Evolutionary conservation across 106 monocot species (phyloP).

Genomic region (Allium fistulosum): DNA sequence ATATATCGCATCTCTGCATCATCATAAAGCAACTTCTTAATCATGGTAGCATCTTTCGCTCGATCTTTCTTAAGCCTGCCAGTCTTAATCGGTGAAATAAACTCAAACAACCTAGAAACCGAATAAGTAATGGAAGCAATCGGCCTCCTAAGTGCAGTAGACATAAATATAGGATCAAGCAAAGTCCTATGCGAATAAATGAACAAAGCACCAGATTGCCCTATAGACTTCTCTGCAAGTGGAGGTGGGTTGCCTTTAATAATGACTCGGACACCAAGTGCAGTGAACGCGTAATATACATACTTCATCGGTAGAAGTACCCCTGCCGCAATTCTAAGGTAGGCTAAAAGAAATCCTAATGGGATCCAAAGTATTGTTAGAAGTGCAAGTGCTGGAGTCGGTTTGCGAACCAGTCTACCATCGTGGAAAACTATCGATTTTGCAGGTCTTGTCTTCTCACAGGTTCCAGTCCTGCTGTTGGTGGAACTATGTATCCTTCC

Average conservation of each 20-base stretch:
- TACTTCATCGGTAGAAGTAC: slow-evolving; percentile 39
- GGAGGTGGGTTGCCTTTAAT: slow-evolving; percentile 30
- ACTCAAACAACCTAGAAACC: slow-evolving; percentile 57
- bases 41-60: slow-evolving; percentile 54
- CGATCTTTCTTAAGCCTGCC: slow-evolving; percentile 54
- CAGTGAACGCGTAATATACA: slow-evolving; percentile 28
- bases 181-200: slow-evolving; percentile 63
- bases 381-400: slow-evolving; percentile 35
- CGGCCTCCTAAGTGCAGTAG: slow-evolving; percentile 40
- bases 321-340: slow-evolving; percentile 46
- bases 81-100: slow-evolving; percentile 62
- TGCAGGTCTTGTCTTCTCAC: slow-evolving; percentile 27
- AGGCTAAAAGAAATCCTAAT: slow-evolving; percentile 52
- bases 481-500: slow-evolving; percentile 44
- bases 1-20: no score
- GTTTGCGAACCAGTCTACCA: slow-evolving; percentile 45
- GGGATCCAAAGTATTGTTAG: slow-evolving; percentile 56
- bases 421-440: slow-evolving; percentile 65
- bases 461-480: slow-evolving; percentile 7
- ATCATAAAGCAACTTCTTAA: slow-evolving; percentile 27
- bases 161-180: slow-evolving; percentile 58
- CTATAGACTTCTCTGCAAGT: slow-evolving; percentile 8
- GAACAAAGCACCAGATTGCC: slow-evolving; percentile 45
- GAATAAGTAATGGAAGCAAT: slow-evolving; percentile 49
- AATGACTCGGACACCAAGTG: slow-evolving; percentile 38